Percentiles rank a stretch among this genome's conserved stretches.
Conservation (phyloP, 768 basidiomycete species). For the Pholiota microspora region DNA sequence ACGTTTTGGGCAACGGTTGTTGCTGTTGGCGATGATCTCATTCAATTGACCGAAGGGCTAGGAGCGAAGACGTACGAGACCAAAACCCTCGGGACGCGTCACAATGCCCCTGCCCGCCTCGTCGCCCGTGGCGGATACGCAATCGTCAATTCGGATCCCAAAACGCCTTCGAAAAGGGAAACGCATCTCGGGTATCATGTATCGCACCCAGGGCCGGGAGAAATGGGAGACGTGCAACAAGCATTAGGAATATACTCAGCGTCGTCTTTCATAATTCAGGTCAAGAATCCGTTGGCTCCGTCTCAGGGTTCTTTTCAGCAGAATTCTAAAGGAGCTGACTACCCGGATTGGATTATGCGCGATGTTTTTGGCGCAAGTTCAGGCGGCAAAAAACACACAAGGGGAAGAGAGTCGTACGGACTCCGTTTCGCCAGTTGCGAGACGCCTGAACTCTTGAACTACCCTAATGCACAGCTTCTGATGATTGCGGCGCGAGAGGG, state of each 20-base stretch:
- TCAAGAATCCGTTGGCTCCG: slow-evolving; percentile 58
- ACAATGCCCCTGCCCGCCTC: slow-evolving; percentile 49
- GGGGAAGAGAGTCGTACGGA: slow-evolving; percentile 45
- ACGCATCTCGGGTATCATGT: slow-evolving; percentile 61
- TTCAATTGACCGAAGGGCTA: slow-evolving; percentile 43
- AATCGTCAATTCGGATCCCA: slow-evolving; percentile 48
- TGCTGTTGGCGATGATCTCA: slow-evolving; percentile 50
- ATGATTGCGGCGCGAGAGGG: slow-evolving; percentile 51
- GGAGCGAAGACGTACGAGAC: slow-evolving; percentile 57
- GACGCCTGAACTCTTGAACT: slow-evolving; percentile 51
- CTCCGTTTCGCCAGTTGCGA: slow-evolving; percentile 51
- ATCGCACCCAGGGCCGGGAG: slow-evolving; percentile 45
- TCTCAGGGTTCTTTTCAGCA: slow-evolving; percentile 30
- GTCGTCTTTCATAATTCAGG: slow-evolving; percentile 56
- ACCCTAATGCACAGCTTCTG: slow-evolving; percentile 51
- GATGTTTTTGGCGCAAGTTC: slow-evolving; percentile 42
- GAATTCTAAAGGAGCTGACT: slow-evolving; percentile 36
- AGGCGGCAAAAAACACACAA: slow-evolving; percentile 17
- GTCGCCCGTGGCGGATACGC: slow-evolving; percentile 60
- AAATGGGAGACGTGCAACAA: slow-evolving; percentile 52
- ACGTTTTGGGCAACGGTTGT: slow-evolving; percentile 53
- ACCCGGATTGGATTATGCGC: slow-evolving; percentile 45
- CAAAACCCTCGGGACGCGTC: slow-evolving; percentile 56
- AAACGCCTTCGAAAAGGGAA: slow-evolving; percentile 40
- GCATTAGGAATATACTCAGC: slow-evolving; percentile 52